Percentiles rank a stretch among this genome's conserved stretches.
phyloP scores from a whole-genome alignment of 2,329 filamentous ascomycete genomes.

The Monosporascus sp. region DNA sequence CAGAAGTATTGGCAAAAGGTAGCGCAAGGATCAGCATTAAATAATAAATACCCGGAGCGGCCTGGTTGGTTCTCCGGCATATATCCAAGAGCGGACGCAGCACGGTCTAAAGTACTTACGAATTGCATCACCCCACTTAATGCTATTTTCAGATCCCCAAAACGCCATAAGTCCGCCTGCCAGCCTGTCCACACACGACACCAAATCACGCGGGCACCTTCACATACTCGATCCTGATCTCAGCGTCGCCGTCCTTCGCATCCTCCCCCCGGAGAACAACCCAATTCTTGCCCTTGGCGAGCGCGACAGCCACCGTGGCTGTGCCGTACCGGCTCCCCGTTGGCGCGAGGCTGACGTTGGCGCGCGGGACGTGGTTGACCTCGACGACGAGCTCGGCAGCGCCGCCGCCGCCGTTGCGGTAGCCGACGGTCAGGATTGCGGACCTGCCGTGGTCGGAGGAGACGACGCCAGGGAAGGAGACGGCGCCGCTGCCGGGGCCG shows the following conservation, averaged over 20 bases:
- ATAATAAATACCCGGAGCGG: too few species aligned
- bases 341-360: conserved; percentile 11
- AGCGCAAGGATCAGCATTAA: too few species aligned
- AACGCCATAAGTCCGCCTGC: too few species aligned
- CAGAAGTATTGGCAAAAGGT: too few species aligned
- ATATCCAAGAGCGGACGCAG: too few species aligned
- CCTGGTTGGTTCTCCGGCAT: too few species aligned
- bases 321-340: conserved; percentile 13
- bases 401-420: conserved; percentile 15
- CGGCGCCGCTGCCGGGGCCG: conserved; percentile 17
- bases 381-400: conserved; percentile 12
- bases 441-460: conserved; percentile 8
- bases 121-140: too few species aligned
- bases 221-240: conserved; percentile 19
- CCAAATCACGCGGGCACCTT: conserved; percentile 4
- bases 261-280: conserved; percentile 18
- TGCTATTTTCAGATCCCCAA: too few species aligned
- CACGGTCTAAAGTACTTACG: too few species aligned
- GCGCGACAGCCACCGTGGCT: conserved; percentile 5
- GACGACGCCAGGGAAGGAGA: conserved; percentile 24
- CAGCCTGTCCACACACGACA: neutral
- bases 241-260: neutral
- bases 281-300: conserved; percentile 24
- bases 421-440: conserved; percentile 14
- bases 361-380: conserved; percentile 19